Evolutionary conservation across 1,284 basidiomycete genomes (phyloP).

Genomic region (Pyrrhoderma noxium): DNA sequence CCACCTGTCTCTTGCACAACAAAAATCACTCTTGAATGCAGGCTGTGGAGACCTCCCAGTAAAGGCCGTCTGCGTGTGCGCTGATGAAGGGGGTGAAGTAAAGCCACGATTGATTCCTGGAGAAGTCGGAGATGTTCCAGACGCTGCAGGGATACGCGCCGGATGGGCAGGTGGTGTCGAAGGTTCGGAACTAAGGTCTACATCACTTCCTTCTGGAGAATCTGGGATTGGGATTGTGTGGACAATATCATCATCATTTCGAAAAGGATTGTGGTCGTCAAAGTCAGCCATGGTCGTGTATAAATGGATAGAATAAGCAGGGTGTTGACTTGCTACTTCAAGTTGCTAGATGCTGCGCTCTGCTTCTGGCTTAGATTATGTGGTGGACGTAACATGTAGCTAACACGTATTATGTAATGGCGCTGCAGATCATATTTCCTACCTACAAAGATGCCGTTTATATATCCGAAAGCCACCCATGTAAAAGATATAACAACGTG

Average conservation of each 20-base stretch:
- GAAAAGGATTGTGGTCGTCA: slow-evolving; percentile 78
- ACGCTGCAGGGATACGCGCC: slow-evolving; percentile 27
- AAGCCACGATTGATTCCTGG: slow-evolving; percentile 20
- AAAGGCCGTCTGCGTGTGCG: slow-evolving; percentile 38
- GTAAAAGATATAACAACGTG: too few relatives aligned
- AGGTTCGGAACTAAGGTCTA: slow-evolving; percentile 51
- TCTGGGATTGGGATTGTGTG: slow-evolving; percentile 31
- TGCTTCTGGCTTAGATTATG: too few relatives aligned
- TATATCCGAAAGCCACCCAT: too few relatives aligned
- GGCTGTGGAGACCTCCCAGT: slow-evolving; percentile 34
- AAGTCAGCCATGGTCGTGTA: slow-evolving; percentile 49
- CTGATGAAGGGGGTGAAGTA: slow-evolving; percentile 2
- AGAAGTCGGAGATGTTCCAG: slow-evolving; percentile 32
- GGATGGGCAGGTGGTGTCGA: slow-evolving; percentile 48
- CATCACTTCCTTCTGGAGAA: slow-evolving; percentile 41
- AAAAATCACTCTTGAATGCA: slow-evolving; percentile 62
- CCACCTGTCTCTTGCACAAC: slow-evolving; percentile 64
- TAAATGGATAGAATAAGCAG: background rate
- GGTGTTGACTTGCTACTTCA: too few relatives aligned
- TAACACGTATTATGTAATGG: too few relatives aligned
- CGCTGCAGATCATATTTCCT: too few relatives aligned
- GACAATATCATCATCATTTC: slow-evolving; percentile 48
- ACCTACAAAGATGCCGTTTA: too few relatives aligned
- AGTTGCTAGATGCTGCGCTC: too few relatives aligned
- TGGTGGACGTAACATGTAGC: background rate